Percentiles rank a stretch among this genome's conserved stretches.
Conservation (phyloP, 2,329 filamentous ascomycete genomes). For the Fusarium albosuccineum region DNA sequence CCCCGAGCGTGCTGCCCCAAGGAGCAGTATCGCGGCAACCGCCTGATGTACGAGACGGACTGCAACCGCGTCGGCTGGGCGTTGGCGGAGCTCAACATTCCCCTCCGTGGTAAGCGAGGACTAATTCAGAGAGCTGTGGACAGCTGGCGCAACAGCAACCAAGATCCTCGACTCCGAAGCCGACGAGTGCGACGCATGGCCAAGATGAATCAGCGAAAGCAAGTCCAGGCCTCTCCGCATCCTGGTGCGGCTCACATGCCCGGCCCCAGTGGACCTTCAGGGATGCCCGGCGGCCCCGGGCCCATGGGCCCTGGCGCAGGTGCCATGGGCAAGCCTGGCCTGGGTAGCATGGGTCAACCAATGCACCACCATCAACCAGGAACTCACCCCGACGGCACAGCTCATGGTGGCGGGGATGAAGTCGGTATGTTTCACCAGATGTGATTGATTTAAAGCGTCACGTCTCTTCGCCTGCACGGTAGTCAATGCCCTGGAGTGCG, state of each 20-base stretch:
- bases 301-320: constrained; percentile 70
- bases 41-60: constrained; percentile 96
- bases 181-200: constrained; percentile 93
- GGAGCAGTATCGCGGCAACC: constrained; percentile 96
- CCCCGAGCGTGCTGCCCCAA: constrained; percentile 94
- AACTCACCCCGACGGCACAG: constrained; percentile 63
- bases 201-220: constrained; percentile 91
- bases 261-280: constrained; percentile 74
- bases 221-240: constrained; percentile 70
- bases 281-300: constrained; percentile 72
- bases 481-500: constrained; percentile 42
- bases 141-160: constrained; percentile 99
- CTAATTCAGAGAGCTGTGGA: constrained; percentile 97
- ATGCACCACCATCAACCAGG: constrained; percentile 76
- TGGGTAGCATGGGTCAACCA: constrained; percentile 74
- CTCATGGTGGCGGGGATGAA: constrained; percentile 80
- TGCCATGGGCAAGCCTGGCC: constrained; percentile 74
- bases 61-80: constrained; percentile 99
- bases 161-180: constrained; percentile 91
- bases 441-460: constrained; percentile 66
- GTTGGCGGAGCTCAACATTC: constrained; percentile 90
- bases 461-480: constrained; percentile 56
- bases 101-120: constrained; percentile 91
- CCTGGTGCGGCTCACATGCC: constrained; percentile 73
- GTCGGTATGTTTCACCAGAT: constrained; percentile 99